Conservation (phyloP, 495 filamentous ascomycete genomes). For the Penicillium riverlandense region DNA sequence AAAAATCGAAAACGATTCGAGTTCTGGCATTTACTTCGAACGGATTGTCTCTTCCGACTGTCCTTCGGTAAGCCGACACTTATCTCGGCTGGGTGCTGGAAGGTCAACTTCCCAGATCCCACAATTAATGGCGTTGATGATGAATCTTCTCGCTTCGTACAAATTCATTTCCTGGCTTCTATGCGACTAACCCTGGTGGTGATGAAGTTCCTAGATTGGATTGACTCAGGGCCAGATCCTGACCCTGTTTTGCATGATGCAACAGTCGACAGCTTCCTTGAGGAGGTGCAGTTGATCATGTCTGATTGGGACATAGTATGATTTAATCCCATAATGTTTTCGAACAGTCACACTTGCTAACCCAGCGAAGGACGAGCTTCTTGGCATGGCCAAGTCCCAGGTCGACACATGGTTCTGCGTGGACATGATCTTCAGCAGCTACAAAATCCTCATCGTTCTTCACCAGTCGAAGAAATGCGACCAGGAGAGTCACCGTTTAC, state of each 20-base stretch:
- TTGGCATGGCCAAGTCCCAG: slow-evolving; percentile 6
- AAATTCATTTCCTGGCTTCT: slow-evolving; percentile 19
- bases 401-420: slow-evolving; percentile 13
- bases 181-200: slow-evolving; percentile 11
- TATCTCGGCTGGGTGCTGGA: slow-evolving; percentile 11
- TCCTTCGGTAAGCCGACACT: slow-evolving; percentile 11
- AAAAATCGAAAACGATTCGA: slow-evolving; percentile 16
- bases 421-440: slow-evolving; percentile 13
- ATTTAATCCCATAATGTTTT: not conserved
- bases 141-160: slow-evolving; percentile 8
- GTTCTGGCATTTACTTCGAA: slow-evolving; percentile 16
- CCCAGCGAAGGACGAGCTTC: slow-evolving; percentile 6
- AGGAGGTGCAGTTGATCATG: slow-evolving; percentile 10
- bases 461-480: slow-evolving; percentile 10
- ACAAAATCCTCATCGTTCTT: slow-evolving; percentile 14
- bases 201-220: slow-evolving; percentile 11
- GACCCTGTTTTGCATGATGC: slow-evolving; percentile 2
- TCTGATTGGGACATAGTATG: slow-evolving; percentile 10
- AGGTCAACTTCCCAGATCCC: slow-evolving; percentile 15
- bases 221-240: not conserved
- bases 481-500: not conserved
- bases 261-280: slow-evolving; percentile 4
- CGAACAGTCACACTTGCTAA: not conserved
- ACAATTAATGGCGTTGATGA: slow-evolving; percentile 10
- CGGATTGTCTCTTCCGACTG: slow-evolving; percentile 12